Evolutionary conservation across 2,329 filamentous ascomycete species (phyloP).

Genomic region (Diaporthe caulivora): DNA sequence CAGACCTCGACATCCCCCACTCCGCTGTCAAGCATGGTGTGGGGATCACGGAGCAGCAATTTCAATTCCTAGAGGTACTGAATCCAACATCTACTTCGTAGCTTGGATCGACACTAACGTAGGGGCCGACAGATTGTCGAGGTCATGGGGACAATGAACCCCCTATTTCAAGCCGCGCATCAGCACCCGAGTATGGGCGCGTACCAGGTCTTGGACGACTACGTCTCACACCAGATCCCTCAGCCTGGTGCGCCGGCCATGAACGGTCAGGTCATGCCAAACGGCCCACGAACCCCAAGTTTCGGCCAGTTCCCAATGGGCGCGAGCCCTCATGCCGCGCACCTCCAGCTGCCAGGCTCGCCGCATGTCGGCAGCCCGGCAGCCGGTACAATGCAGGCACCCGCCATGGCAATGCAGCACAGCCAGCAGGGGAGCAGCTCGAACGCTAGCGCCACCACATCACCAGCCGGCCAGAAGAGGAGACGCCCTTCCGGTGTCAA

Average conservation of each 20-base stretch:
- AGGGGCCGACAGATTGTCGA: constrained; percentile 66
- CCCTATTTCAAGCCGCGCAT: constrained; percentile 60
- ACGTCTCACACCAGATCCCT: constrained; percentile 63
- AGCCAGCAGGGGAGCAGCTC: constrained; percentile 77
- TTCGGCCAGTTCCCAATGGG: constrained; percentile 71
- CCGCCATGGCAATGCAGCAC: constrained; percentile 75
- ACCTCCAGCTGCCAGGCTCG: constrained; percentile 72
- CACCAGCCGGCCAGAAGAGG: constrained; percentile 71
- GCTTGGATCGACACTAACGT: constrained; percentile 43
- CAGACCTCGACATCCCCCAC: constrained; percentile 71
- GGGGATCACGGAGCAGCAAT: constrained; percentile 71
- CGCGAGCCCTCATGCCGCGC: constrained; percentile 69
- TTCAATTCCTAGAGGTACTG: constrained; percentile 74
- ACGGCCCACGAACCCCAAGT: constrained; percentile 62
- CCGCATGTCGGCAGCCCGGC: constrained; percentile 73
- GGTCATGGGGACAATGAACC: constrained; percentile 76
- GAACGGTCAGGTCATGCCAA: constrained; percentile 64
- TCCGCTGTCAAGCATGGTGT: constrained; percentile 68
- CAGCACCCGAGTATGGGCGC: constrained; percentile 65
- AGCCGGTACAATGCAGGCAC: constrained; percentile 72
- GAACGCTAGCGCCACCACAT: constrained; percentile 76
- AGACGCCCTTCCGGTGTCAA: constrained; percentile 69
- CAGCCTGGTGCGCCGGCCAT: constrained; percentile 50
- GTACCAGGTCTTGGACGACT: constrained; percentile 71
- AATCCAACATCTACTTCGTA: constrained; percentile 7